Evolutionary conservation across 257 asterid genomes (phyloP).

Genomic region (Solanum paucissectum): DNA sequence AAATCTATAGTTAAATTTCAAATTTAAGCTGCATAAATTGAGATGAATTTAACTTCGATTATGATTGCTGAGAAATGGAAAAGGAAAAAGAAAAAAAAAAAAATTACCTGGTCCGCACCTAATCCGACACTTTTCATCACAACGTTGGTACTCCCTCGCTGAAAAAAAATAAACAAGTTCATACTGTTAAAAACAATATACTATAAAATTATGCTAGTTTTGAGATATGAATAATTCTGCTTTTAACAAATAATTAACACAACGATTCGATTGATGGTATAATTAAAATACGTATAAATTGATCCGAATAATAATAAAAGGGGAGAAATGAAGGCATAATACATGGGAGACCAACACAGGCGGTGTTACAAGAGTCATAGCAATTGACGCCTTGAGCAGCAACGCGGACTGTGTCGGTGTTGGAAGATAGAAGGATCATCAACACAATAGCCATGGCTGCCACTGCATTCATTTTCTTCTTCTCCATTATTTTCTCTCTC

Average conservation of each 20-base stretch:
- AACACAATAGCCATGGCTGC: constrained; percentile 8
- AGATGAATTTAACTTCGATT: background rate
- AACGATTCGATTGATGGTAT: background rate
- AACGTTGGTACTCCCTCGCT: constrained; percentile 26
- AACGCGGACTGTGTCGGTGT: constrained; percentile 4
- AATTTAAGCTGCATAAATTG: background rate
- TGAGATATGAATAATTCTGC: background rate
- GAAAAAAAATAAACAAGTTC: background rate
- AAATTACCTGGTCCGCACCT: constrained; percentile 35
- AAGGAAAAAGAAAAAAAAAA: fast-evolving
- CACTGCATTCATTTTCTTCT: constrained; percentile 14
- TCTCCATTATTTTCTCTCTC: constrained; percentile 6
- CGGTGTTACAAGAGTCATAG: constrained; percentile 37
- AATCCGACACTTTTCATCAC: constrained; percentile 34
- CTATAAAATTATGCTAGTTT: background rate
- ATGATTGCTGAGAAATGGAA: background rate
- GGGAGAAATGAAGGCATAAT: background rate
- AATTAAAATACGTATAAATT: background rate
- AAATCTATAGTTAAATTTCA: background rate
- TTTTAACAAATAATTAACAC: too few relatives aligned
- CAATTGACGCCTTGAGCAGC: constrained; percentile 27
- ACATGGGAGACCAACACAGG: constrained; percentile 24
- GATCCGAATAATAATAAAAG: background rate
- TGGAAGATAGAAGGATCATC: constrained; percentile 14
- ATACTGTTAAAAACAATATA: too few relatives aligned